Conservation (phyloP, 208 protist species). For the Zelonia costaricensis region DNA sequence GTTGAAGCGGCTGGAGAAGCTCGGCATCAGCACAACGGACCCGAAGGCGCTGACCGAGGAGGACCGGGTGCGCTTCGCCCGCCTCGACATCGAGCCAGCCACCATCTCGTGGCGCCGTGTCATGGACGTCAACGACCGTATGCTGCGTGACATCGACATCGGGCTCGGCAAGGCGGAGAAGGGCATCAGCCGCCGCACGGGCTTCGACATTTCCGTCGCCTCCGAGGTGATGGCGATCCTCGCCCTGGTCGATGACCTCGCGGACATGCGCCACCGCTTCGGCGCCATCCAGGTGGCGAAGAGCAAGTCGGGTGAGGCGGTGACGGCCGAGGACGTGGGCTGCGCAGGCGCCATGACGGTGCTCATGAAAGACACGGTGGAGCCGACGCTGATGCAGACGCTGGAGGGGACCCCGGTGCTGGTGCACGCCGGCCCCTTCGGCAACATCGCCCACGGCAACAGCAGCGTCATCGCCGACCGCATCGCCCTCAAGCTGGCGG, state of each 20-base stretch:
- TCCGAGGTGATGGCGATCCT: constrained; percentile 99
- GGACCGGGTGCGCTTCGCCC: constrained; percentile 89
- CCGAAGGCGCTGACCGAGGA: constrained; percentile 91
- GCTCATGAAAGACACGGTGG: constrained; percentile 96
- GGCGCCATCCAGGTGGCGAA: constrained; percentile 85
- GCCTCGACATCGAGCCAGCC: constrained; percentile 95
- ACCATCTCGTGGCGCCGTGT: constrained; percentile 98
- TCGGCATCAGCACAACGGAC: constrained; percentile 94
- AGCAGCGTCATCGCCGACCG: constrained; percentile 96
- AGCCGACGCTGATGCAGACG: constrained; percentile 98
- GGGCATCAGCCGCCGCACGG: constrained; percentile 77
- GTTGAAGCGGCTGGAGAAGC: constrained; percentile 83
- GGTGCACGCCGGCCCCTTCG: constrained; percentile 98
- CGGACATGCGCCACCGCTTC: constrained; percentile 94
- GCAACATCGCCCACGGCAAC: constrained; percentile 99
- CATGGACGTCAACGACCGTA: constrained; percentile 97
- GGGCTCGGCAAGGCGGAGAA: constrained; percentile 94
- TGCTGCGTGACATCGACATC: constrained; percentile 96
- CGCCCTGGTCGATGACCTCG: constrained; percentile 92
- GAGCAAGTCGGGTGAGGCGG: constrained; percentile 63
- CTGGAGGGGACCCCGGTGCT: constrained; percentile 96
- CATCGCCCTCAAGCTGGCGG: constrained; percentile 95
- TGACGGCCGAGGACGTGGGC: constrained; percentile 93
- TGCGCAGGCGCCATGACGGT: constrained; percentile 94
- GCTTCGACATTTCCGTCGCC: constrained; percentile 98